These are phyloP conservation scores for Candida manassasensis DNA, from an alignment of 805 yeast genomes.

Conservation along the genomic window DNA sequence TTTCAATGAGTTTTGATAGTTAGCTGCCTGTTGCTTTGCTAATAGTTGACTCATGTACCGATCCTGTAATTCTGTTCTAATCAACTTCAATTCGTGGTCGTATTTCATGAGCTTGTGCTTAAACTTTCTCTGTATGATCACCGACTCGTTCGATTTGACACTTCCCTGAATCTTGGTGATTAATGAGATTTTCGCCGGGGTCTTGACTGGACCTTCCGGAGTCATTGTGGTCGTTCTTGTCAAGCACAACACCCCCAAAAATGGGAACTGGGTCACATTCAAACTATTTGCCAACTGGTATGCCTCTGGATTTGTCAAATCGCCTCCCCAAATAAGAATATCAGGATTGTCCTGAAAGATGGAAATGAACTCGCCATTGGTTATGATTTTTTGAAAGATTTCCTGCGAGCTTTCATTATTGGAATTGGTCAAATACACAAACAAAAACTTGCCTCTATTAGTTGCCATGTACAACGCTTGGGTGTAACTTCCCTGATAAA, in stretches of 20 bases:
- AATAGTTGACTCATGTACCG: constrained; percentile 53
- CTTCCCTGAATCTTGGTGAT: constrained; percentile 63
- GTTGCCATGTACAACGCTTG: constrained; percentile 72
- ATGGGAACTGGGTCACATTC: constrained; percentile 73
- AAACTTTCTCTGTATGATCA: constrained; percentile 35
- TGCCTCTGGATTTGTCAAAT: constrained; percentile 75
- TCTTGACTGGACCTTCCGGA: constrained; percentile 49
- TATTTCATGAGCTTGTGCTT: constrained; percentile 48
- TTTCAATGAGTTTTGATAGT: constrained; percentile 66
- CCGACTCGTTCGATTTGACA: constrained; percentile 30
- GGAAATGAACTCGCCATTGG: constrained; percentile 45
- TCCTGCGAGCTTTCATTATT: constrained; percentile 57
- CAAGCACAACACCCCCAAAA: constrained; percentile 68
- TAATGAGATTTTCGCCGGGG: constrained; percentile 55
- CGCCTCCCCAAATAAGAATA: constrained; percentile 81
- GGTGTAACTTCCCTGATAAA: constrained; percentile 73
- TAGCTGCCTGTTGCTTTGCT: constrained; percentile 69
- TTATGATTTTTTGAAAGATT: constrained; percentile 52
- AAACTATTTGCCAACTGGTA: constrained; percentile 76
- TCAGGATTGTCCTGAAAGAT: constrained; percentile 34
- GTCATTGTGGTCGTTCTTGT: constrained; percentile 53
- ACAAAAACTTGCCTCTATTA: constrained; percentile 62
- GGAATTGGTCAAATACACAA: constrained; percentile 69
- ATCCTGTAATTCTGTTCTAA: constrained; percentile 62
- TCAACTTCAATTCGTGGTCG: constrained; percentile 53